Base-by-base conservation (phyloP, 208 protist species). In the Angomonas deanei region DNA sequence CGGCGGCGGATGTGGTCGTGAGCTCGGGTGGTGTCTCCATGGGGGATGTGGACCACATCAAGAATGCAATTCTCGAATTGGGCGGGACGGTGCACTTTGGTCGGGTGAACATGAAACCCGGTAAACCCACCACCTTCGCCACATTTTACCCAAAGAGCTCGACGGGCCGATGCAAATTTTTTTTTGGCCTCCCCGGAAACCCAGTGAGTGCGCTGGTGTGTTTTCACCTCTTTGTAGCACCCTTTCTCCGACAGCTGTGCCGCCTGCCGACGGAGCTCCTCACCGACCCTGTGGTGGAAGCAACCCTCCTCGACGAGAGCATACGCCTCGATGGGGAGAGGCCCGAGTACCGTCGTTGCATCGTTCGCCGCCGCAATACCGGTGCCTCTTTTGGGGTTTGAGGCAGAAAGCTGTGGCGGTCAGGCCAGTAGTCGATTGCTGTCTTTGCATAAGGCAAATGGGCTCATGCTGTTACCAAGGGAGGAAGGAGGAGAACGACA, bases 11-110 rank as follows among this genome's bases (percentile, higher is more conserved):
- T 50, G 42, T 50, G 42, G 42, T 50, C 8, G 15, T 50, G 5
- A 50, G 42, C 42, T 50, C 42, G 5, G 42, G 42, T 3, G 42
- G 42, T 13, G 42, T 50, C 8, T 50, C 42, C 17, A 50, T 50
- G 42, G 42, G 42, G 8, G 42, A 50, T n/a, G 42, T 50, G 42
- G 42, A 50, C 19, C 42, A 50, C 42, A 50, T 50, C 42, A 50
- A 50, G 42, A 10, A 50, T 5, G 42, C 42, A 10, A 10, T 50
- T n/a, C 19, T 50, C 4, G 42, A 50, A 5, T 19, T 50, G 17
- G 42, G 42, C 19, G 42, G 42, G 4, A 23, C 19, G 17, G 23
- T 50, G 13, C 42, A 50, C 42, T 50, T 50, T 50, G 42, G 42
- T 5, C 42, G 42, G 8, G 42, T 50, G 17, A 50, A 50, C 15